phyloP scores from a whole-genome alignment of 2,329 filamentous ascomycete species.

The Zasmidium cellare region DNA sequence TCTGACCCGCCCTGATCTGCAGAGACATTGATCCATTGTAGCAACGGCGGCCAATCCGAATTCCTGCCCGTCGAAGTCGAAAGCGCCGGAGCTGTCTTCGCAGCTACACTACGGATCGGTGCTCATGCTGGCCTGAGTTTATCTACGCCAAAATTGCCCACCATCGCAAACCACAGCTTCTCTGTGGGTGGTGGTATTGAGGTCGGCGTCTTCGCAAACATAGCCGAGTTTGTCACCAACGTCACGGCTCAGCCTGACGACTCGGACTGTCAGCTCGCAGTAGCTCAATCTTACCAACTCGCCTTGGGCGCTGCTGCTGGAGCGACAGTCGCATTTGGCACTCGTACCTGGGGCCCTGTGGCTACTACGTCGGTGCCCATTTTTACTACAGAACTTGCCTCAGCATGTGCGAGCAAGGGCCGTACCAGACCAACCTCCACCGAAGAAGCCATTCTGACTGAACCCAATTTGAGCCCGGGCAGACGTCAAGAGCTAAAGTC shows the following conservation, averaged over 20 bases:
- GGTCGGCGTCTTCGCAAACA: conserved; percentile 51
- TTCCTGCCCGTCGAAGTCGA: conserved; percentile 57
- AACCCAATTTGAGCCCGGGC: too few relatives aligned
- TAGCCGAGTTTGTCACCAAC: conserved; percentile 57
- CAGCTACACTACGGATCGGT: conserved; percentile 51
- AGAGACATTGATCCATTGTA: conserved; percentile 24
- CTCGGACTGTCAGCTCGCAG: conserved; percentile 46
- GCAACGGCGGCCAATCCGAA: conserved; percentile 56
- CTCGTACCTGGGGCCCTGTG: conserved; percentile 50
- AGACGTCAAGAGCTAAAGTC: conserved; percentile 26
- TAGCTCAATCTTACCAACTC: conserved; percentile 52
- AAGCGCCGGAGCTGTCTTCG: conserved; percentile 47
- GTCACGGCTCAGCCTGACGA: conserved; percentile 43
- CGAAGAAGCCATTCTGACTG: too few relatives aligned
- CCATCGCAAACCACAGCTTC: not conserved
- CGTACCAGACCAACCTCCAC: not conserved
- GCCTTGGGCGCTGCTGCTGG: conserved; percentile 57
- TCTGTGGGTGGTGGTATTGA: conserved; percentile 46
- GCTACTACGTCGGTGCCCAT: not conserved
- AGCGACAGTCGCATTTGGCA: conserved; percentile 48
- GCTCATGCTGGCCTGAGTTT: conserved; percentile 42
- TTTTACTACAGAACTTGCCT: not conserved
- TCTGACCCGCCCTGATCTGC: too few relatives aligned
- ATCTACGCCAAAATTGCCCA: conserved; percentile 6
- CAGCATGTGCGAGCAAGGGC: not conserved